Evolutionary conservation across 2,329 filamentous ascomycete genomes (phyloP), one percentile per base, ranked within the genome.

Genomic region (Penicillium vulpinum): DNA sequence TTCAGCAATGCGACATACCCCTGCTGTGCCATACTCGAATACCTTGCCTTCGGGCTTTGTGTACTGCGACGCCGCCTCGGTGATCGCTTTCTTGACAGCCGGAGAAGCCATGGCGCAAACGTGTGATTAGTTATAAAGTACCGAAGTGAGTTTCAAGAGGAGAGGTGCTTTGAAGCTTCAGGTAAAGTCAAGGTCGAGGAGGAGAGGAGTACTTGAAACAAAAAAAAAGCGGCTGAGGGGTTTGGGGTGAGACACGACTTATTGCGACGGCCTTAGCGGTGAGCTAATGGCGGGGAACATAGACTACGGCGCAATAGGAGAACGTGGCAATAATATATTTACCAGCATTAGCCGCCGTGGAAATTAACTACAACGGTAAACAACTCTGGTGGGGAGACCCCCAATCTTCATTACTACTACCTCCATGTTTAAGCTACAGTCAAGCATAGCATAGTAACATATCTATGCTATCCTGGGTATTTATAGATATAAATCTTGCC

Each of bases 1-100:
- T 58, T 31, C 35, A 22, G 28, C 39, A 44, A 54, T n/a, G 52
- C 33, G 51, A 78, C 83, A 74, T 78, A 86, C 84, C 58, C 83
- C 83, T 58, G 83, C 83, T 58, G 83, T 86, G 64, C 83, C 83
- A 78, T 86, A 86, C 59, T 81, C 76, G 69, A 84, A 86, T 54
- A 78, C 76, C 65, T 71, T 77, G 56, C 77, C 79, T 49, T 76
- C 72, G 11, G 79, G 79, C 70, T 81, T 82, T 21, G 73, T 72
- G 66, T 81, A 81, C 58, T 78, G 77, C 54, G 73, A 70, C 40
- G 78, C 80, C 51, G 78, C 79, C 60, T 79, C 72, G 48, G 74
- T 66, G 67, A 83, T 78, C 49, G 76, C 75, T 64, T 78, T 69
- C 54, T 76, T 74, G 41, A 78, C 62, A 62, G 68, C 72, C 54